A percentile compares a stretch with the other conserved stretches of the same genome.
phyloP scores from a whole-genome alignment of 306 rosid genomes.

The Ammopiptanthus mongolicus region DNA sequence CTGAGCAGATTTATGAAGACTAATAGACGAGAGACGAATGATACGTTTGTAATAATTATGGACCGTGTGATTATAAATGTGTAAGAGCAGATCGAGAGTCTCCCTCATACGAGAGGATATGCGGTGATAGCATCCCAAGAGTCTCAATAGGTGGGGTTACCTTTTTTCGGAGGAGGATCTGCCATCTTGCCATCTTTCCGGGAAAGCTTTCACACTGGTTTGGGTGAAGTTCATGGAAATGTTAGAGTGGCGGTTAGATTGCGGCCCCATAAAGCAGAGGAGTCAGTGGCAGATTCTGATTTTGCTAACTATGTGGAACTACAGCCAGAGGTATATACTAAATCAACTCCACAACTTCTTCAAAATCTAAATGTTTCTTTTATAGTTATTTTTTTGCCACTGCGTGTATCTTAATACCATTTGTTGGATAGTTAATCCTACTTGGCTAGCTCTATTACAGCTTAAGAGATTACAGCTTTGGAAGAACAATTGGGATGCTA shows the following conservation, averaged over 20 bases:
- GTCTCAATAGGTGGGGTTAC: too few species aligned
- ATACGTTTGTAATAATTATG: too few species aligned
- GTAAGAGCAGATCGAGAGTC: too few species aligned
- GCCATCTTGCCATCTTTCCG: too few species aligned
- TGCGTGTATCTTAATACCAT: not conserved
- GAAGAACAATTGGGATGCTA: slow-evolving; percentile 98
- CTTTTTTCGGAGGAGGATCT: too few species aligned
- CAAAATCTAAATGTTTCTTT: not conserved
- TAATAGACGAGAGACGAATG: too few species aligned
- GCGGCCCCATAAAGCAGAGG: slow-evolving; percentile 82
- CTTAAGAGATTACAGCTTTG: slow-evolving; percentile 92
- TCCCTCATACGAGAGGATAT: too few species aligned
- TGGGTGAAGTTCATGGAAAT: slow-evolving; percentile 83
- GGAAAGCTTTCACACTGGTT: too few species aligned
- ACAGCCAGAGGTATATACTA: slow-evolving; percentile 81
- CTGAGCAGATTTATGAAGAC: too few species aligned
- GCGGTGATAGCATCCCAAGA: too few species aligned
- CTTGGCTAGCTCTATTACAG: slow-evolving; percentile 43
- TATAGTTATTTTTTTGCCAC: not conserved
- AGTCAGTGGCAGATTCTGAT: slow-evolving; percentile 75
- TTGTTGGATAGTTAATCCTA: not conserved
- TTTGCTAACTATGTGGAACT: slow-evolving; percentile 94
- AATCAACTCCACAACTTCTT: not conserved
- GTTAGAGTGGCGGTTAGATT: slow-evolving; percentile 95
- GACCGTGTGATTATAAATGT: too few species aligned